phyloP scores from a whole-genome alignment of 495 filamentous ascomycete species.

The Hypoxylon lienhwacheense region DNA sequence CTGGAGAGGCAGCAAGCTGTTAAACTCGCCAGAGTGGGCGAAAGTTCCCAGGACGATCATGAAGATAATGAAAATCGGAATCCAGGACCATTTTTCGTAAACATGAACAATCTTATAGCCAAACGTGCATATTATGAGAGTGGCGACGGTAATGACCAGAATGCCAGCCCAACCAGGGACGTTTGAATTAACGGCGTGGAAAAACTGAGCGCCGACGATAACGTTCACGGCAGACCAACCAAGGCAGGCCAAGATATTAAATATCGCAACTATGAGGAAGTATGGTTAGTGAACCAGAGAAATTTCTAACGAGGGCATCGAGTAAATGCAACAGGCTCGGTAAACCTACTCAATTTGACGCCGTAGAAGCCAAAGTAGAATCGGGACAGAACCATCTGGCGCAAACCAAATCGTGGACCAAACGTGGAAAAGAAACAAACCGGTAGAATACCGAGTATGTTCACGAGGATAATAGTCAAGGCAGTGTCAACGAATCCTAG shows the following conservation, averaged over 20 bases:
- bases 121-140: slow-evolving; percentile 70
- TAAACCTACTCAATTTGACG: slow-evolving; percentile 67
- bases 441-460: slow-evolving; percentile 70
- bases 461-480: slow-evolving; percentile 76
- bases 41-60: slow-evolving; percentile 73
- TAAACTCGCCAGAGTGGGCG: slow-evolving; percentile 73
- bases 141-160: slow-evolving; percentile 71
- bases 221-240: slow-evolving; percentile 77
- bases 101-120: slow-evolving; percentile 80
- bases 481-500: slow-evolving; percentile 79
- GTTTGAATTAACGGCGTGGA: slow-evolving; percentile 71
- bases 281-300: slow-evolving; percentile 14
- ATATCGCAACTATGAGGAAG: slow-evolving; percentile 59
- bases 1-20: slow-evolving; percentile 63
- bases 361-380: slow-evolving; percentile 79
- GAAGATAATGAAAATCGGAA: slow-evolving; percentile 77
- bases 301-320: neutral
- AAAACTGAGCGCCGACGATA: slow-evolving; percentile 81
- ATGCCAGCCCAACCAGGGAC: slow-evolving; percentile 78
- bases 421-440: slow-evolving; percentile 82
- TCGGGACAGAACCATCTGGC: slow-evolving; percentile 84
- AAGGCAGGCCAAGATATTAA: slow-evolving; percentile 76
- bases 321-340: neutral
- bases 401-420: slow-evolving; percentile 73
- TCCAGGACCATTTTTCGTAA: slow-evolving; percentile 80